Conservation (phyloP, 768 basidiomycete species). For the Amyloporia xantha region DNA sequence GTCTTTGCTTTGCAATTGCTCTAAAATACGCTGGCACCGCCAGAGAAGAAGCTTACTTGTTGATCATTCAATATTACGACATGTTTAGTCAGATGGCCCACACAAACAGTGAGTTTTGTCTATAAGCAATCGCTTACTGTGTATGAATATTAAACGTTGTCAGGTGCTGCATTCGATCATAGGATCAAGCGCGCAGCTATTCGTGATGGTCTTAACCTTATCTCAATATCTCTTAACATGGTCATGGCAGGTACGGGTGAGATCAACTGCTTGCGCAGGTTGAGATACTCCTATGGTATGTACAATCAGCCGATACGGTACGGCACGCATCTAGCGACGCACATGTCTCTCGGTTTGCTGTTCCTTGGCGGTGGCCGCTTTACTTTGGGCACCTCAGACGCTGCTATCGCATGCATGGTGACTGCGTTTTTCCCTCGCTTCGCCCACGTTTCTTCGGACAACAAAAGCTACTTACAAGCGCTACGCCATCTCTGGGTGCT, state of each 20-base stretch:
- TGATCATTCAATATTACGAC: conserved; percentile 80
- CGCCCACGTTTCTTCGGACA: conserved; percentile 73
- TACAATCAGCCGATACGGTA: conserved; percentile 69
- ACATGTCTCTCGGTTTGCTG: conserved; percentile 84
- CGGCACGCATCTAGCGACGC: conserved; percentile 84
- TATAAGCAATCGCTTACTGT: too few species aligned
- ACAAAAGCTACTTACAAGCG: conserved; percentile 86
- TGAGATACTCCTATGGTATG: conserved; percentile 88
- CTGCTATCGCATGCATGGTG: conserved; percentile 85
- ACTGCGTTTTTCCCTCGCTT: conserved; percentile 91
- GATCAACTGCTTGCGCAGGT: conserved; percentile 77
- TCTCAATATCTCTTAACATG: conserved; percentile 82
- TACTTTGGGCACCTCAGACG: conserved; percentile 87
- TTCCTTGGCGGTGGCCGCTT: conserved; percentile 92
- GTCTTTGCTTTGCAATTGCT: conserved; percentile 86
- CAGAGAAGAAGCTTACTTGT: conserved; percentile 77
- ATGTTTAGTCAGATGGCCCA: conserved; percentile 66
- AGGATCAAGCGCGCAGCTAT: conserved; percentile 85
- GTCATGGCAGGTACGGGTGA: conserved; percentile 98
- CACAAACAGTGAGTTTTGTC: conserved; percentile 47
- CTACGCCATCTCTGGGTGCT: conserved; percentile 95
- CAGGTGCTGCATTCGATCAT: conserved; percentile 78
- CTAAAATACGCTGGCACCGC: conserved; percentile 95
- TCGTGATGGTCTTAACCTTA: conserved; percentile 80
- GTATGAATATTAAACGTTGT: too few species aligned